Percentiles rank a stretch among this genome's conserved stretches.
These are phyloP conservation scores for Fusarium annulatum DNA, from an alignment of 2,329 filamentous ascomycete species.

Conservation along the genomic window DNA sequence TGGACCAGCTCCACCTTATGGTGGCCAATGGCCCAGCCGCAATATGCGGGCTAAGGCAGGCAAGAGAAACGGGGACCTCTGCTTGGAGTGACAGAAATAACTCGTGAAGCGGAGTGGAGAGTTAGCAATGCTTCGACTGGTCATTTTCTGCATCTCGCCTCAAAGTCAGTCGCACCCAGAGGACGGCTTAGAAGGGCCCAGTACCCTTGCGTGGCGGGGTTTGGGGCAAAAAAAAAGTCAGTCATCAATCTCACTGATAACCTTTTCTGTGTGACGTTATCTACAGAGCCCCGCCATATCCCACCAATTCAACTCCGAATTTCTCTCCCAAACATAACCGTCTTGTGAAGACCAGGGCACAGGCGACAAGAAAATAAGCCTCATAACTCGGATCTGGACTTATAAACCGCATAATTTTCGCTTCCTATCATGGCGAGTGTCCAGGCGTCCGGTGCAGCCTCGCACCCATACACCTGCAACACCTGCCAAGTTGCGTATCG, in stretches of 20 bases:
- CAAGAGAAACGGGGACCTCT: background rate
- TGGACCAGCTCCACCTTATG: background rate
- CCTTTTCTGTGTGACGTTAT: conserved; percentile 45
- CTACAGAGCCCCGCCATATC: conserved; percentile 43
- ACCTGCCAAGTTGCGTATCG: conserved; percentile 97
- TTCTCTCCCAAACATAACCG: conserved; percentile 36
- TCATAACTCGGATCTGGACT: background rate
- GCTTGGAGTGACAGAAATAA: background rate
- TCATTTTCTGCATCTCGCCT: background rate
- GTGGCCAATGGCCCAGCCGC: conserved; percentile 15
- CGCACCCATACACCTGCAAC: conserved; percentile 97
- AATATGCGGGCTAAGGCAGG: background rate
- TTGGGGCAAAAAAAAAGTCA: conserved; percentile 41
- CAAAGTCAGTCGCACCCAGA: background rate
- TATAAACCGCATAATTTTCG: background rate
- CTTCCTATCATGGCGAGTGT: conserved; percentile 58
- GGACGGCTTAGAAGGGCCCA: background rate
- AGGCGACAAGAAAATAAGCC: background rate
- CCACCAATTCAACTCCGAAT: conserved; percentile 41
- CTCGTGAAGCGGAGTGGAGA: no score
- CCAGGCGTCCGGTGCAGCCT: conserved; percentile 52
- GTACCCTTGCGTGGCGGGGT: conserved; percentile 36
- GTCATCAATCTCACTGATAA: conserved; percentile 37
- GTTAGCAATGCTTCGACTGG: background rate
- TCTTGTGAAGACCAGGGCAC: background rate